Percentiles rank a stretch among this genome's conserved stretches.
These are phyloP conservation scores for Gautieria morchelliformis DNA, from an alignment of 768 basidiomycete genomes.

Conservation along the genomic window DNA sequence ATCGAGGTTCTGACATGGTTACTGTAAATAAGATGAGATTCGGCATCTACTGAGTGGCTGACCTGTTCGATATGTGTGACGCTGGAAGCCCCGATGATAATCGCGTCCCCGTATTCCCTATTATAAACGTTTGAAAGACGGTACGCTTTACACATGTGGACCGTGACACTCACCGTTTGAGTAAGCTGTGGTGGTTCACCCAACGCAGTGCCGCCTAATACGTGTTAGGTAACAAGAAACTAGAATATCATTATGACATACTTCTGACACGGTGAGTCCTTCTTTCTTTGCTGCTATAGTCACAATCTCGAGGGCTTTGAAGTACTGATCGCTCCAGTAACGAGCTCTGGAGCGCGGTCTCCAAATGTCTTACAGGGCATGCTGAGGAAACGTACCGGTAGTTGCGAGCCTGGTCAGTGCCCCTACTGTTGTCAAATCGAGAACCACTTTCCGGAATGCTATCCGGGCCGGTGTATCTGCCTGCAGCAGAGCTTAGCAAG, in stretches of 20 bases:
- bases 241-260: conserved; percentile 7
- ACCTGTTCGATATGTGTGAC: conserved; percentile 45
- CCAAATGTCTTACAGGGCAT: conserved; percentile 16
- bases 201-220: conserved; percentile 30
- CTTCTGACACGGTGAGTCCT: conserved; percentile 24
- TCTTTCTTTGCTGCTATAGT: conserved; percentile 25
- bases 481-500: conserved; percentile 17
- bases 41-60: background rate
- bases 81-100: conserved; percentile 57
- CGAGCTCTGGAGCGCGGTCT: conserved; percentile 26
- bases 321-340: conserved; percentile 48
- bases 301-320: conserved; percentile 38
- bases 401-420: background rate
- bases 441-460: conserved; percentile 37
- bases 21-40: background rate
- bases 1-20: conserved; percentile 12
- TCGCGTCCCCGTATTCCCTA: conserved; percentile 36
- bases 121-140: background rate
- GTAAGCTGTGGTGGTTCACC: conserved; percentile 38
- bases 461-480: conserved; percentile 1
- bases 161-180: conserved; percentile 20
- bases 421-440: conserved; percentile 41
- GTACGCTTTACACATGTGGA: background rate
- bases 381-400: background rate
- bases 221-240: background rate